These are phyloP conservation scores for Sporothrix mexicana DNA, from an alignment of 2,329 filamentous ascomycete species.

Conservation along the genomic window DNA sequence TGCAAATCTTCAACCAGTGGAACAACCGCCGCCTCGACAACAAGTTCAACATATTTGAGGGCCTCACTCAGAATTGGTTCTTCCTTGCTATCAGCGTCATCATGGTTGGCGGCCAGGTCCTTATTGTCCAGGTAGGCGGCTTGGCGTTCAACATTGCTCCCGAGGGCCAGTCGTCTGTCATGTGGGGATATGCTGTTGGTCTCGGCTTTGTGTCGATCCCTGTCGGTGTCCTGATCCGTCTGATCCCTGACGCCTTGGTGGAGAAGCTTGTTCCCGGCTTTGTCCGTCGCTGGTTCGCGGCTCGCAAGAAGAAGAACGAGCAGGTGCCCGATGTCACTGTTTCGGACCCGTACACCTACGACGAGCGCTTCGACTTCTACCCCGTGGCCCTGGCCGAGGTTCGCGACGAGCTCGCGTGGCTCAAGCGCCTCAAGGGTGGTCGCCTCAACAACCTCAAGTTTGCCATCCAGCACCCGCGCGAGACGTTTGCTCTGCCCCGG, in stretches of 20 bases:
- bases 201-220: slow-evolving; percentile 86
- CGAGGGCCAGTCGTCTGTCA: slow-evolving; percentile 66
- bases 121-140: slow-evolving; percentile 89
- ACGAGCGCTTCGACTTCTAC: slow-evolving; percentile 67
- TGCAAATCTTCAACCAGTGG: slow-evolving; percentile 99
- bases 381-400: slow-evolving; percentile 76
- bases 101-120: slow-evolving; percentile 86
- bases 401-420: slow-evolving; percentile 78
- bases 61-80: slow-evolving; percentile 82
- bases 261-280: slow-evolving; percentile 59
- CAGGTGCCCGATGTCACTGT: slow-evolving; percentile 62
- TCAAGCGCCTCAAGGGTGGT: slow-evolving; percentile 80
- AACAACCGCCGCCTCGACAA: slow-evolving; percentile 97
- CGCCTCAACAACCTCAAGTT: slow-evolving; percentile 82
- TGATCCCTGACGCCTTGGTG: slow-evolving; percentile 76
- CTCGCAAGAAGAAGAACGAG: slow-evolving; percentile 36
- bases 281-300: slow-evolving; percentile 54
- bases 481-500: slow-evolving; percentile 67
- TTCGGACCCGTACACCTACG: slow-evolving; percentile 60
- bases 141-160: slow-evolving; percentile 74
- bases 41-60: slow-evolving; percentile 93
- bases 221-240: slow-evolving; percentile 78
- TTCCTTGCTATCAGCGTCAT: slow-evolving; percentile 84
- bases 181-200: slow-evolving; percentile 88
- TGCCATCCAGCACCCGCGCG: slow-evolving; percentile 74